Percentiles rank a stretch among this genome's conserved stretches.
phyloP scores from a whole-genome alignment of 257 asterid species.

The Gentiana straminea region DNA sequence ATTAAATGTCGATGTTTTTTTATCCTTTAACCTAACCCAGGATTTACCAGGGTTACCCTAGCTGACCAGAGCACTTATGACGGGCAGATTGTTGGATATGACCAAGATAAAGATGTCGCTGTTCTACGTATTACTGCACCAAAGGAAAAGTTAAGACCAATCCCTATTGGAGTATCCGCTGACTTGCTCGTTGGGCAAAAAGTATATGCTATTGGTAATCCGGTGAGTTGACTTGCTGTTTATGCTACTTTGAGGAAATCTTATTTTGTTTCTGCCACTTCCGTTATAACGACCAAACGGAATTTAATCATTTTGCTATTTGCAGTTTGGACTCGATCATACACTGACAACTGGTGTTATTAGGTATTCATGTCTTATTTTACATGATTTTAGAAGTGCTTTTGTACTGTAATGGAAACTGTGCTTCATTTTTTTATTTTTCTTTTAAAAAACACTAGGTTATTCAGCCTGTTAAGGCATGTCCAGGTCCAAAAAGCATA shows the following conservation, averaged over 20 bases:
- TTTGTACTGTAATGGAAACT: neutral
- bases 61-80: slow-evolving; percentile 90
- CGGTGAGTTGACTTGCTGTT: slow-evolving; percentile 37
- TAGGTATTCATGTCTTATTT: slow-evolving; percentile 41
- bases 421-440: neutral
- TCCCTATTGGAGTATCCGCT: slow-evolving; percentile 80
- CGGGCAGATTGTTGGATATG: slow-evolving; percentile 90
- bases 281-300: neutral
- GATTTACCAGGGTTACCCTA: slow-evolving; percentile 59
- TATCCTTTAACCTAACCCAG: slow-evolving; percentile 12
- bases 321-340: slow-evolving; percentile 99
- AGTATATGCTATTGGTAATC: slow-evolving; percentile 97
- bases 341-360: slow-evolving; percentile 98
- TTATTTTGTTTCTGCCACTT: neutral
- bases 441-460: no score
- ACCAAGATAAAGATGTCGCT: slow-evolving; percentile 98
- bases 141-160: slow-evolving; percentile 73
- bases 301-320: slow-evolving; percentile 7
- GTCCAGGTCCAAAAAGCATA: neutral
- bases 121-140: slow-evolving; percentile 70
- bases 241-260: neutral
- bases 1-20: neutral
- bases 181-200: slow-evolving; percentile 98
- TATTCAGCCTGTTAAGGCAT: no score
- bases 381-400: neutral